Percentiles rank a stretch among this genome's conserved stretches.
phyloP scores from a whole-genome alignment of 768 basidiomycete genomes.

The Pleurotus tuoliensis region DNA sequence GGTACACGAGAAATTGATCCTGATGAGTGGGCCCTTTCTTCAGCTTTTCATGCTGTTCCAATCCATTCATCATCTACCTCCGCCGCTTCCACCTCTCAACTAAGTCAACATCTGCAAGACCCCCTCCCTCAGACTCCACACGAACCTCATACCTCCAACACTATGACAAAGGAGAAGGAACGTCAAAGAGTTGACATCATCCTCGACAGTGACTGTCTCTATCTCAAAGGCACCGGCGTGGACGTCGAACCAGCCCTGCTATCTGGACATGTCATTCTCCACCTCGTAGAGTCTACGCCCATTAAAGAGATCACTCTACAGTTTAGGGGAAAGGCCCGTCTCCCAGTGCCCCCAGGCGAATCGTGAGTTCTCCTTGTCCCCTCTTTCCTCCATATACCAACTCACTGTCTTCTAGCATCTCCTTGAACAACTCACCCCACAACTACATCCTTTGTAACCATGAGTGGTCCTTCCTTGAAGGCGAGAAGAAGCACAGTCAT shows the following conservation, averaged over 20 bases:
- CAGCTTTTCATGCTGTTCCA: constrained; percentile 1
- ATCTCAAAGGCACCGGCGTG: constrained; percentile 73
- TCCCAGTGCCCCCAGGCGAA: constrained; percentile 56
- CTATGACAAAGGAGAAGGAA: constrained; percentile 43
- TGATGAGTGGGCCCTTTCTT: constrained; percentile 6
- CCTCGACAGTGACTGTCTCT: constrained; percentile 65
- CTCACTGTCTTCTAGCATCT: constrained; percentile 26
- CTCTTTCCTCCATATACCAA: constrained; percentile 7
- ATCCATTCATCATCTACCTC: constrained; percentile 3
- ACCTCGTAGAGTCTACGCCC: constrained; percentile 77
- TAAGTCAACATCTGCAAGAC: not conserved
- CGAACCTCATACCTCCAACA: constrained; percentile 16
- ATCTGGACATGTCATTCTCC: constrained; percentile 76
- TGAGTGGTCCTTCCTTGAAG: constrained; percentile 92
- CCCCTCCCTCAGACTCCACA: not conserved
- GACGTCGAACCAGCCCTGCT: constrained; percentile 83
- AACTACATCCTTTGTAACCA: constrained; percentile 72
- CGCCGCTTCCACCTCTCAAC: not conserved
- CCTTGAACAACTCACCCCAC: constrained; percentile 39
- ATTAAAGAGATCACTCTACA: constrained; percentile 82
- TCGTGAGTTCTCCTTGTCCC: constrained; percentile 39
- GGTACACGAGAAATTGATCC: not conserved
- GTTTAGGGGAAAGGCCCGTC: constrained; percentile 77
- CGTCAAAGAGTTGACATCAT: constrained; percentile 68
- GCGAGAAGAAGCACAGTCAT: constrained; percentile 70